phyloP scores from a whole-genome alignment of 2,329 filamentous ascomycete species.

The Neoscytalidium dimidiatum region DNA sequence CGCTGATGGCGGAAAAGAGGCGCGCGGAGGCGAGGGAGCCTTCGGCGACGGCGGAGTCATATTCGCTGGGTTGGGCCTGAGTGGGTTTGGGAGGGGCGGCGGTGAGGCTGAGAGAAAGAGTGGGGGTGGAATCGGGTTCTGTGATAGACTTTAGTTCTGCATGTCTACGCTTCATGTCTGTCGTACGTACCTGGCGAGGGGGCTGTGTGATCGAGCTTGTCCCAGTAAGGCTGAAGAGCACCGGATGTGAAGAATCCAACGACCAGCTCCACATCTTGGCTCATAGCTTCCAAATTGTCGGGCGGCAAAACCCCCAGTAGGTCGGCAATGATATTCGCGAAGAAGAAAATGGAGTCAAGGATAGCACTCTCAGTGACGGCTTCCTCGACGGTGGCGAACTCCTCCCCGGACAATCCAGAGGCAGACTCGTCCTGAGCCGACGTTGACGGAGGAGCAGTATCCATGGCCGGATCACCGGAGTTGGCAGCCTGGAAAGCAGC shows the following conservation, averaged over 20 bases:
- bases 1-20: constrained; percentile 38
- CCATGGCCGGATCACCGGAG: constrained; percentile 22
- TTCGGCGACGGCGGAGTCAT: constrained; percentile 59
- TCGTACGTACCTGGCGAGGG: constrained; percentile 24
- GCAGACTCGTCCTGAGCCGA: constrained; percentile 12
- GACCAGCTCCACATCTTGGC: constrained; percentile 57
- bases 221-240: not conserved
- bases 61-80: constrained; percentile 43
- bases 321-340: constrained; percentile 41
- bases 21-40: constrained; percentile 55
- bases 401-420: constrained; percentile 48
- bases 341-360: constrained; percentile 51
- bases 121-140: constrained; percentile 33
- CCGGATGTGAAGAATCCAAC: not conserved
- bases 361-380: constrained; percentile 65
- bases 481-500: constrained; percentile 34
- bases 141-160: constrained; percentile 28
- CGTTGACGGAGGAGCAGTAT: constrained; percentile 22
- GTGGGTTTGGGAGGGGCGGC: constrained; percentile 21
- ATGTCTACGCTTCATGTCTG: not conserved
- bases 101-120: constrained; percentile 27
- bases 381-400: constrained; percentile 68
- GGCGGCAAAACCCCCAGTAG: constrained; percentile 64
- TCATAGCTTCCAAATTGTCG: constrained; percentile 56
- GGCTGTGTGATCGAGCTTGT: constrained; percentile 16